Base-by-base conservation (phyloP, 2,329 filamentous ascomycete genomes). In the Trichophyton rubrum region DNA sequence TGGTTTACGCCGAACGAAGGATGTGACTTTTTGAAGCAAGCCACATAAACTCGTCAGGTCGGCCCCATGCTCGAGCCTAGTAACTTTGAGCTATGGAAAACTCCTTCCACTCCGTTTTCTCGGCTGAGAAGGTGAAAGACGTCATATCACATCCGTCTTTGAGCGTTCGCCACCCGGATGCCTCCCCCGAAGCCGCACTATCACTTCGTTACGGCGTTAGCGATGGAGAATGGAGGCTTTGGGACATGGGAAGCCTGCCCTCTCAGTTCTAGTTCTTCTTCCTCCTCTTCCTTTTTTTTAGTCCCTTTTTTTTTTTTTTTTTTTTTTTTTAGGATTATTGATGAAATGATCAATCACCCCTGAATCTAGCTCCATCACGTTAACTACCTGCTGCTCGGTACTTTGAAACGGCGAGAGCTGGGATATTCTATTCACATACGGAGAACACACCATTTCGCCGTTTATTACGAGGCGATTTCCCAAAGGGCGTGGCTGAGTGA, bases 111-210 rank as follows among this genome's bases (percentile, higher is more conserved):
- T 17, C 33, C 33, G 33, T 38, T 38, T 38, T 11, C 24, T 15
- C 20, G 22, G 45, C 45, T 49, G 9, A 24, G 45, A 49, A 49
- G 45, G 49, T 15, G 27, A 35, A 55, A 55, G 49, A 55, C 49
- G 49, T 33, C 49, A 55, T 55, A 20, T 38, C 45, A 33, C 27
- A 27, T 35, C 49, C 49, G 49, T 33, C 49, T 35, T 35, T 55
- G 49, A 55, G 49, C 49, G 49, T 55, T 55, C 33, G 49, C 49
- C 49, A 55, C 49, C 49, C 49, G 49, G 49, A 35, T 55, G 49
- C 27, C 3, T 35, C 30, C 49, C 49, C 49, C 49, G 49, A 49
- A 27, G 45, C 24, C 27, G 49, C 49, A 55, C 49, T 55, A 55
- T 55, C 30, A 55, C 24, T 55, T 55, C n/a, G 22, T 35, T 55